A percentile compares a stretch with the other conserved stretches of the same genome.
Evolutionary conservation across 495 filamentous ascomycete genomes (phyloP).

Genomic region (Xylaria sp.): DNA sequence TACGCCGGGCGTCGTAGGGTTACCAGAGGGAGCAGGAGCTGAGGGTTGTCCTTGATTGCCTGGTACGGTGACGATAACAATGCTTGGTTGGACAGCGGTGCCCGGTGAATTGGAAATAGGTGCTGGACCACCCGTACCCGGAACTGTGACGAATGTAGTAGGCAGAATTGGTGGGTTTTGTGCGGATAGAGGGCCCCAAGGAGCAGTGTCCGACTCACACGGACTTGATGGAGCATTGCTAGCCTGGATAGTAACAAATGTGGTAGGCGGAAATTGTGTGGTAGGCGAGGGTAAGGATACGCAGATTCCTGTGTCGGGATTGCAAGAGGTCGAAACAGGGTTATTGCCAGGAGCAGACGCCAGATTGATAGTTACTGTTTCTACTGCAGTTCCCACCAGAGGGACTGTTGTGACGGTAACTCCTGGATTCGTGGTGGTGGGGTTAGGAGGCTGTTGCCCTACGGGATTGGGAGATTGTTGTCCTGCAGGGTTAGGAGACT

Average conservation of each 20-base stretch:
- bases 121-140: neutral
- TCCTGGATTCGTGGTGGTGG: neutral
- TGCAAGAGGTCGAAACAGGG: constrained; percentile 8
- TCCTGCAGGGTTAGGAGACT: constrained; percentile 3
- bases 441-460: constrained; percentile 14
- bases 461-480: constrained; percentile 1
- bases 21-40: neutral
- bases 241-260: constrained; percentile 29
- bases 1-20: neutral
- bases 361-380: constrained; percentile 21
- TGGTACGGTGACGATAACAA: constrained; percentile 17
- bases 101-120: constrained; percentile 6
- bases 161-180: constrained; percentile 2
- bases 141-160: constrained; percentile 22
- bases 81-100: neutral
- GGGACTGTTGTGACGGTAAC: constrained; percentile 15
- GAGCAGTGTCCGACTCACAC: constrained; percentile 17
- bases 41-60: constrained; percentile 7
- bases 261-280: constrained; percentile 24
- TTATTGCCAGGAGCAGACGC: constrained; percentile 13
- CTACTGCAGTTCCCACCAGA: constrained; percentile 19
- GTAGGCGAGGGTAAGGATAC: neutral
- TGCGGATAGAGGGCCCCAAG: constrained; percentile 23
- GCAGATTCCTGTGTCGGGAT: constrained; percentile 10
- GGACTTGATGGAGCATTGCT: constrained; percentile 12